Conservation (phyloP, 441 rosid genomes). For the Gossypium aridum region DNA sequence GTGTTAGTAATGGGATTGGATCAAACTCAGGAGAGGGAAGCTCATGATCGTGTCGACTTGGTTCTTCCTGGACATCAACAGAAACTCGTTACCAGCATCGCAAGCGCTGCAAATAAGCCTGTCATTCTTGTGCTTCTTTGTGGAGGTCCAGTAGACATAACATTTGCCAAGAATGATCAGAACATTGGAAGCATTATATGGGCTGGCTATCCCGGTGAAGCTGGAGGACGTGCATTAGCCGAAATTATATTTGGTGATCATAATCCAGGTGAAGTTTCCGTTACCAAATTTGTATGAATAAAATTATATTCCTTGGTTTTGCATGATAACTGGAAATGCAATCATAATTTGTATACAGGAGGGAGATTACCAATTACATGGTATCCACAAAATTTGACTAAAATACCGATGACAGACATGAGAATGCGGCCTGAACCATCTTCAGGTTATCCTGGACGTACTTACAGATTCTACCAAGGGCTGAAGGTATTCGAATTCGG, state of each 20-base stretch:
- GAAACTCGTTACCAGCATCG: slow-evolving; percentile 39
- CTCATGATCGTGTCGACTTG: slow-evolving; percentile 50
- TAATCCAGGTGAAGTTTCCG: slow-evolving; percentile 50
- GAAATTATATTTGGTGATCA: slow-evolving; percentile 80
- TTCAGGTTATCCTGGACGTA: slow-evolving; percentile 72
- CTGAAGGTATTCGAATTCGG: slow-evolving; percentile 61
- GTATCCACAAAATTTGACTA: slow-evolving; percentile 60
- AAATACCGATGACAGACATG: slow-evolving; percentile 82
- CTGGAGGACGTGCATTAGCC: slow-evolving; percentile 70
- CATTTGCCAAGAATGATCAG: slow-evolving; percentile 41
- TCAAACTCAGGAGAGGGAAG: slow-evolving; percentile 65
- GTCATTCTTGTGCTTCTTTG: slow-evolving; percentile 54
- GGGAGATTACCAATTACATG: slow-evolving; percentile 84
- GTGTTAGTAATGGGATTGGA: slow-evolving; percentile 82
- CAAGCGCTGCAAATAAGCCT: slow-evolving; percentile 52
- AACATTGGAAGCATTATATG: slow-evolving; percentile 73
- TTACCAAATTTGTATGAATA: not conserved
- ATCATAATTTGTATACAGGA: slow-evolving; percentile 30
- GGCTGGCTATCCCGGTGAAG: slow-evolving; percentile 92
- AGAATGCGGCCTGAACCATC: slow-evolving; percentile 63
- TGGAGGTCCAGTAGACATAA: slow-evolving; percentile 75
- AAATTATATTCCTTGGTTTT: not conserved
- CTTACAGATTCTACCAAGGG: slow-evolving; percentile 71
- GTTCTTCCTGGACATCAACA: slow-evolving; percentile 64
- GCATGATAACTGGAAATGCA: not conserved